phyloP scores from a whole-genome alignment of 1,284 basidiomycete species.

The Sanghuangporus weigelae region DNA sequence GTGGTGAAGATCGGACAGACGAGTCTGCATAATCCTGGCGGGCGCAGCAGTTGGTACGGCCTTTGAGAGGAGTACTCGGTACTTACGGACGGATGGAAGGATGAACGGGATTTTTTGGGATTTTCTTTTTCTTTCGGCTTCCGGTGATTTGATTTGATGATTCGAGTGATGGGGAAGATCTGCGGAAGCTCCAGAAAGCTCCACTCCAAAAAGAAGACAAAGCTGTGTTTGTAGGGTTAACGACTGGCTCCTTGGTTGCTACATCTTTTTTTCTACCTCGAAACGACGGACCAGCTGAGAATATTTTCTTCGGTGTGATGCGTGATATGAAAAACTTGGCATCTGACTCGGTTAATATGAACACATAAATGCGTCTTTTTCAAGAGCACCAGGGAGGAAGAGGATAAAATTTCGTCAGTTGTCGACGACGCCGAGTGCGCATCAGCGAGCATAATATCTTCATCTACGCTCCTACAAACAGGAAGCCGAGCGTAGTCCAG shows the following conservation, averaged over 20 bases:
- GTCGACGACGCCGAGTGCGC: background rate
- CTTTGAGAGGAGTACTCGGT: slow-evolving; percentile 33
- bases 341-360: too few species aligned
- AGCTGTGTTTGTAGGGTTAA: background rate
- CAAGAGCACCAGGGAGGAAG: too few species aligned
- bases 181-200: background rate
- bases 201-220: background rate
- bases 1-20: slow-evolving; percentile 91
- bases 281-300: too few species aligned
- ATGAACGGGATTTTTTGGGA: background rate
- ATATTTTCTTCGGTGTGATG: too few species aligned
- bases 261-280: background rate
- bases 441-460: background rate
- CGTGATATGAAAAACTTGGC: too few species aligned
- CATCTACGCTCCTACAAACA: too few species aligned
- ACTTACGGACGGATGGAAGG: background rate
- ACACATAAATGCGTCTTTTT: too few species aligned
- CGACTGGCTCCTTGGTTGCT: background rate
- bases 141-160: background rate
- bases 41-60: slow-evolving; percentile 90
- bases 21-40: slow-evolving; percentile 84
- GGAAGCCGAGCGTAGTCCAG: background rate
- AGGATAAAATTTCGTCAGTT: too few species aligned
- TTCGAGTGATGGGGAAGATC: background rate
- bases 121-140: background rate